Evolutionary conservation across 768 basidiomycete genomes (phyloP), one percentile per base, ranked within the genome.

Genomic region (Boletus pseudopeckii): DNA sequence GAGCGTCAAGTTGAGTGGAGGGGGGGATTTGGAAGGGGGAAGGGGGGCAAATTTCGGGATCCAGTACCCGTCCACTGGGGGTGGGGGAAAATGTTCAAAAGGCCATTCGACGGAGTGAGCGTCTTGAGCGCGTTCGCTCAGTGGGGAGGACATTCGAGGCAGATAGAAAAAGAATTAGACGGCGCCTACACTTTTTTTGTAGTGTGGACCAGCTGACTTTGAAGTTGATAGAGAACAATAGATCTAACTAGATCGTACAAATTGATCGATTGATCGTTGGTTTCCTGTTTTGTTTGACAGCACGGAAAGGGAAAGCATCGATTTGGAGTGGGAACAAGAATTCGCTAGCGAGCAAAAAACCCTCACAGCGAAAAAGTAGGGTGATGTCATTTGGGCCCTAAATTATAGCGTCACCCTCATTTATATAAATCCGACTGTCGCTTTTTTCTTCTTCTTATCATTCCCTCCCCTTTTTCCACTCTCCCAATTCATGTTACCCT

Each of bases 1-100:
- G 32, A 68, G 56, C 2, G 53, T 45, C 18, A 54, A 5, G 7
- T 39, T 38, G 30, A 62, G 36, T 5, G 28, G 47, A 22, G 33
- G 30, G 8, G 52, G 53, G 28, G 51, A 66, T 54, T 52, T 66
- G 4, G 64, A 48, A 17, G 57, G 59, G 7, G 52, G 57, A 39
- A 53, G 56, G 15, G 57, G 59, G 28, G 33, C 65, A n/a, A 28
- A 53, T 50, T 58, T 69, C 1, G 64, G 59, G 43, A 69, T 39
- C 65, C 60, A 68, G 46, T 48, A 48, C n/a, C 67, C 67, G 7
- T 69, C 64, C 0, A 1, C 17, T 20, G 67, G 67, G 10, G 69
- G 69, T 4, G 56, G 40, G 28, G 67, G 67, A 33, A 71, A 71
- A 5, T 22, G 60, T 24, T 69, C 67, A 24, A 69, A 49, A 15